These are phyloP conservation scores for Gilbertella persicaria DNA, from an alignment of 371 early-diverging fungal genomes.

Conservation along the genomic window DNA sequence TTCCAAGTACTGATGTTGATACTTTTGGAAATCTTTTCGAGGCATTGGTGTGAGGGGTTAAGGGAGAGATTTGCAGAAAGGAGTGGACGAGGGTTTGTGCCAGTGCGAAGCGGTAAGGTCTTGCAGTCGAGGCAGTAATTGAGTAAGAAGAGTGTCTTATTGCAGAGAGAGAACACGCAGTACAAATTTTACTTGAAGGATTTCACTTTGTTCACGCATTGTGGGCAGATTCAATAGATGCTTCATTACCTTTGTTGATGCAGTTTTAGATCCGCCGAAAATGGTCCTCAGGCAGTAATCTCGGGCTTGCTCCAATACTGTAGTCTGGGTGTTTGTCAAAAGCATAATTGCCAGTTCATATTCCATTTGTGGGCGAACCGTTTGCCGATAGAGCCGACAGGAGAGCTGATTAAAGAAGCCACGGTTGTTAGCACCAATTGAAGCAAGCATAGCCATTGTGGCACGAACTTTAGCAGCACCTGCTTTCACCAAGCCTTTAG, in stretches of 20 bases:
- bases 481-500: no score
- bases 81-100: no score
- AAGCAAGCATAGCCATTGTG: not conserved
- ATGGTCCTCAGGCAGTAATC: not conserved
- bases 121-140: no score
- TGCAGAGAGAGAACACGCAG: no score
- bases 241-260: slow-evolving; percentile 13
- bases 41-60: no score
- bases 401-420: slow-evolving; percentile 1
- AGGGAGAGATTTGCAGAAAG: no score
- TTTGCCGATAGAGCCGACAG: not conserved
- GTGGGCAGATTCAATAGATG: slow-evolving; percentile 9
- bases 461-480: not conserved
- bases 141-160: no score
- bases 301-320: slow-evolving; percentile 2
- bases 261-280: not conserved
- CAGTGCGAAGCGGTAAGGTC: no score
- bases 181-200: no score
- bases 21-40: no score
- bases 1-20: no score
- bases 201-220: no score
- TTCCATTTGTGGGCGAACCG: slow-evolving; percentile 11
- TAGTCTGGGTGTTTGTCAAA: not conserved
- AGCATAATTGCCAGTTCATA: slow-evolving; percentile 12
- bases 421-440: not conserved